Evolutionary conservation across 1,139 yeast species (phyloP).

Genomic region (Hansenula lynferdii): DNA sequence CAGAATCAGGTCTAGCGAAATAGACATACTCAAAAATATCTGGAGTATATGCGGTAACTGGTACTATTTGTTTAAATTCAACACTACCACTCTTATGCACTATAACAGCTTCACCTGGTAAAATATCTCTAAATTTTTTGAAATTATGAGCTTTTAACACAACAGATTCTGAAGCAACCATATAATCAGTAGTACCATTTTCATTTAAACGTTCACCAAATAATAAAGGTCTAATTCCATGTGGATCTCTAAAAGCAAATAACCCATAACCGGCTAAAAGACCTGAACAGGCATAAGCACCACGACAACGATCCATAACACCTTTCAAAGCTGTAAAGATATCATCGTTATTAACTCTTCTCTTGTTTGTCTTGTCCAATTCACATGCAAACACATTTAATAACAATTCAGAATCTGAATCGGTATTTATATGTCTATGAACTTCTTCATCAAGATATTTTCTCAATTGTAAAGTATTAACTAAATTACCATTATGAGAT

Average conservation of each 20-base stretch:
- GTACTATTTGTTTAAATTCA: conserved; percentile 84
- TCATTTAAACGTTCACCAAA: conserved; percentile 71
- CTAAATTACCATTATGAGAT: conserved; percentile 93
- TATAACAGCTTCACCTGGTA: conserved; percentile 96
- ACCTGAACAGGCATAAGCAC: conserved; percentile 94
- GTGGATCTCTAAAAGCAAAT: conserved; percentile 95
- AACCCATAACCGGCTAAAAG: conserved; percentile 95
- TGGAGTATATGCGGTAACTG: conserved; percentile 76
- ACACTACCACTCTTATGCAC: conserved; percentile 72
- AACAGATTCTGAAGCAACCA: conserved; percentile 95
- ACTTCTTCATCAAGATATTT: conserved; percentile 86
- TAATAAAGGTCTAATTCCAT: conserved; percentile 90
- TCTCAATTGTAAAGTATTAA: conserved; percentile 74
- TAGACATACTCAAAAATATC: conserved; percentile 97
- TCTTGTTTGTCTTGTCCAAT: conserved; percentile 86
- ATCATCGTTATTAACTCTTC: conserved; percentile 88
- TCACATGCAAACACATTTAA: conserved; percentile 89
- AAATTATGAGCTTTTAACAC: conserved; percentile 94
- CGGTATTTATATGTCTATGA: conserved; percentile 96
- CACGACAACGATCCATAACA: conserved; percentile 75
- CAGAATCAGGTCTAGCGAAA: conserved; percentile 97
- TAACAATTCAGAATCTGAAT: conserved; percentile 88
- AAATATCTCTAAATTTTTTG: conserved; percentile 69
- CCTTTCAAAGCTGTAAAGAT: conserved; percentile 82
- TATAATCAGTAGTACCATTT: conserved; percentile 80